Evolutionary conservation across 345 rosid genomes (phyloP), one percentile per base, ranked within the genome.

Genomic region (Erodium maritimum): DNA sequence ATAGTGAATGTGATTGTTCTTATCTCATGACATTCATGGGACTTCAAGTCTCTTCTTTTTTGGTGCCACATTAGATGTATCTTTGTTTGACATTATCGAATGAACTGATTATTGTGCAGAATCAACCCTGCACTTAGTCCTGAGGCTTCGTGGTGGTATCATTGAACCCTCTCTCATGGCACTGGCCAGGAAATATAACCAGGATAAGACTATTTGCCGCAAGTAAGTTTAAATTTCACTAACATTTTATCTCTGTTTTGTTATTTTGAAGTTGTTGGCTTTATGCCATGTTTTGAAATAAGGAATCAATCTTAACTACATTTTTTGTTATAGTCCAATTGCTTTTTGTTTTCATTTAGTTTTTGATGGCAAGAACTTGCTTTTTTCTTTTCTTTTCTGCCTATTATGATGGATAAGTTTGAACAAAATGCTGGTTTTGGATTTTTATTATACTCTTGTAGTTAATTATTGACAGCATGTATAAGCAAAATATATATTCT

Each of bases 61-160:
- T 21, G 37, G 1, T 56, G 42, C 42, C 21, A 48, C 12, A 54
- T 21, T n/a, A 14, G 33, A 37, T 29, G 50, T 24, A 34, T 61
- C 13, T 23, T 23, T 1, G 12, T 46, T 25, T 19, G 21, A 46
- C 55, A 64, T 12, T 37, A 50, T 65, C 56, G 21, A 56, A 64
- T 74, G 53, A 24, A 5, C 23, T 17, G 18, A 5, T 17, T 5
- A 50, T 19, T 50, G 11, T 68, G 72, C 77, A 73, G 82, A 78
- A 16, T 80, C 80, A 1, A 78, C 86, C 12, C 72, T 80, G 50
- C 82, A 78, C 67, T 68, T 78, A 61, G 86, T 80, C 51, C 71
- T 77, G 58, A 77, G 85, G 80, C 78, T 80, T 21, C 80, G 82
- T 8, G 85, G 85, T 68, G 86, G 86, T 53, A 80, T 80, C 58